Base-by-base conservation (phyloP, 2,329 filamentous ascomycete genomes). In the Mycosphaerella sp. region DNA sequence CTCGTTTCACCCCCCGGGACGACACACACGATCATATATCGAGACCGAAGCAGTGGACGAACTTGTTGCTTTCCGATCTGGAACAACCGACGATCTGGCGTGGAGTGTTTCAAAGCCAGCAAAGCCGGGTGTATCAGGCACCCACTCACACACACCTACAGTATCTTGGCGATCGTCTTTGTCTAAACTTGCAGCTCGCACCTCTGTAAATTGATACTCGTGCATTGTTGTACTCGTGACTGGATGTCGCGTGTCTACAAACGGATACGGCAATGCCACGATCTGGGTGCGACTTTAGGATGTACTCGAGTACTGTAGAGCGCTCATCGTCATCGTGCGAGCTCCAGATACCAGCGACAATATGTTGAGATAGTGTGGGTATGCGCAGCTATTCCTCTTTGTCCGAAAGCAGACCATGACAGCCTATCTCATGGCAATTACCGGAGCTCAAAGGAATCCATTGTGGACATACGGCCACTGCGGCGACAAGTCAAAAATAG, bases 341-440 rank as follows among this genome's bases (percentile, higher is more conserved):
- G 10, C 10, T 13, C 13, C 10, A 34, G 9, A 34, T 13, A 32
- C 30, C 30, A 34, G 44, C 18, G 44, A 46, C 45, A 42, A 49
- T 27, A 17, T 35, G 14, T 42, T 16, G 25, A 28, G 37, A 42
- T 36, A 12, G 28, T 30, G 30, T 43, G 36, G 44, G 41, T 30
- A 44, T 17, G 45, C n/a, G 30, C 18, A 18, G 27, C 41, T 12
- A 34, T 41, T n/a, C 35, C 39, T 50, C 61, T 62, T 63, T 61
- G 61, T 63, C 57, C 54, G 58, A 50, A 56, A 60, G 55, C 56
- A 56, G 55, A 45, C 25, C 47, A 44, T 45, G 49, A 54, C 47
- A 49, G 43, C 45, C 46, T 37, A 50, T 25, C 50, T 49, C 54
- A 41, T 55, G 50, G 54, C 46, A 58, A 57, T 59, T 52, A 56